Conservation (phyloP, 257 asterid genomes). For the Apocynum venetum region DNA sequence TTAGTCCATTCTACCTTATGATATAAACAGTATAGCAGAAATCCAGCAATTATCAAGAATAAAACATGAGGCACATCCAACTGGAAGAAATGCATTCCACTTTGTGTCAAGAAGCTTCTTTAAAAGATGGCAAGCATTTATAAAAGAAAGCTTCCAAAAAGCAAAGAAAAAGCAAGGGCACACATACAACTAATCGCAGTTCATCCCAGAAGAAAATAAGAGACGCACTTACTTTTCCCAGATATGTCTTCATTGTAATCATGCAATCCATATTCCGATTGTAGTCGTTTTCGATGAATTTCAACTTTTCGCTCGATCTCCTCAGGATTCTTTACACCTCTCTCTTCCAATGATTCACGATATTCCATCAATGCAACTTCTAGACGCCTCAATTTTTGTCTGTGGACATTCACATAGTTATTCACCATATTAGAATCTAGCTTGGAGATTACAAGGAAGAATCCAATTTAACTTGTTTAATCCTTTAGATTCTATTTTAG, state of each 20-base stretch:
- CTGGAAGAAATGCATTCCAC: neutral
- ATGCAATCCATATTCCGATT: slow-evolving; percentile 64
- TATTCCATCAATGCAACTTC: slow-evolving; percentile 87
- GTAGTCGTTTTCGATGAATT: slow-evolving; percentile 54
- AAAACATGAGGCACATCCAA: neutral
- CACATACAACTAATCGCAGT: neutral
- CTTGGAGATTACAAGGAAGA: neutral
- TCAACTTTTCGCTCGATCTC: slow-evolving; percentile 82
- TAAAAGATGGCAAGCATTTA: neutral
- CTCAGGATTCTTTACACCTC: slow-evolving; percentile 51
- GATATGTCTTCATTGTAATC: slow-evolving; percentile 53
- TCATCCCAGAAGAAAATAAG: neutral
- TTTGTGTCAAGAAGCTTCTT: neutral
- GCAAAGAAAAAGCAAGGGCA: neutral
- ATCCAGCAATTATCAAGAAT: too few species aligned
- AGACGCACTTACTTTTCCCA: slow-evolving; percentile 51
- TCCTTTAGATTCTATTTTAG: neutral
- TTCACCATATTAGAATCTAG: slow-evolving; percentile 19
- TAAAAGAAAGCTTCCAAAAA: neutral
- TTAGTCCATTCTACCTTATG: too few species aligned
- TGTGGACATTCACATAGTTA: slow-evolving; percentile 23
- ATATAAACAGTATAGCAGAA: too few species aligned
- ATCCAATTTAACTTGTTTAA: neutral
- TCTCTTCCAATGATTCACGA: slow-evolving; percentile 89
- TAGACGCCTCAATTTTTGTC: slow-evolving; percentile 83